phyloP scores from a whole-genome alignment of 2,329 filamentous ascomycete genomes.

The Fusarium algeriense region DNA sequence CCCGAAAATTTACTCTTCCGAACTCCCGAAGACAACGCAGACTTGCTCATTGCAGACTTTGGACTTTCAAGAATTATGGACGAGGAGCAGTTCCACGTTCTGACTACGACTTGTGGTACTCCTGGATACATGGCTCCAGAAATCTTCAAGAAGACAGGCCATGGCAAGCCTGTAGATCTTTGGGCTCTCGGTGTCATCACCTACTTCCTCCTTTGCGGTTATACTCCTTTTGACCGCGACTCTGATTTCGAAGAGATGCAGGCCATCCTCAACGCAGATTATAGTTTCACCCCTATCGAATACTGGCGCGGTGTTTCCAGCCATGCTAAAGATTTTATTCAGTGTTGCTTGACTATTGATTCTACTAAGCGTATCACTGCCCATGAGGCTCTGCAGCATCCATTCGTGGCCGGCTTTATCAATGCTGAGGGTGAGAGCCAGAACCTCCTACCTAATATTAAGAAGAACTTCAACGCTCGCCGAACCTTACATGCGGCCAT shows the following conservation, averaged over 20 bases:
- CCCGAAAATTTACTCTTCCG: constrained; percentile 97
- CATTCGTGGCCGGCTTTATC: constrained; percentile 70
- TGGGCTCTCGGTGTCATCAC: constrained; percentile 99
- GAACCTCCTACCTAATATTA: constrained; percentile 75
- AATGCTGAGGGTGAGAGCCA: constrained; percentile 63
- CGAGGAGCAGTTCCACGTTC: constrained; percentile 96
- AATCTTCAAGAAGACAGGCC: constrained; percentile 98
- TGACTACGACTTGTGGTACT: constrained; percentile 97
- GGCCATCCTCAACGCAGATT: constrained; percentile 95
- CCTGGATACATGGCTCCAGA: constrained; percentile 99
- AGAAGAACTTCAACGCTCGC: constrained; percentile 80
- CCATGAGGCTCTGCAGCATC: constrained; percentile 78
- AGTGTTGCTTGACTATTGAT: constrained; percentile 90
- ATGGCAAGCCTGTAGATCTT: constrained; percentile 97
- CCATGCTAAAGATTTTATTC: constrained; percentile 91
- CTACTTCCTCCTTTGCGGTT: constrained; percentile 97
- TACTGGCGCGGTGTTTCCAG: constrained; percentile 96
- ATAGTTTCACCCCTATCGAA: constrained; percentile 91
- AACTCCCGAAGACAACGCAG: constrained; percentile 97
- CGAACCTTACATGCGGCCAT: constrained; percentile 77
- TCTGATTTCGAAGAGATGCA: constrained; percentile 99
- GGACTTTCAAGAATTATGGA: constrained; percentile 98
- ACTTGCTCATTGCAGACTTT: constrained; percentile 97
- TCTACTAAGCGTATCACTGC: constrained; percentile 89
- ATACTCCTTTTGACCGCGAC: constrained; percentile 97